These are phyloP conservation scores for Anthostomella pinea DNA, from an alignment of 2,329 filamentous ascomycete genomes.

Conservation along the genomic window DNA sequence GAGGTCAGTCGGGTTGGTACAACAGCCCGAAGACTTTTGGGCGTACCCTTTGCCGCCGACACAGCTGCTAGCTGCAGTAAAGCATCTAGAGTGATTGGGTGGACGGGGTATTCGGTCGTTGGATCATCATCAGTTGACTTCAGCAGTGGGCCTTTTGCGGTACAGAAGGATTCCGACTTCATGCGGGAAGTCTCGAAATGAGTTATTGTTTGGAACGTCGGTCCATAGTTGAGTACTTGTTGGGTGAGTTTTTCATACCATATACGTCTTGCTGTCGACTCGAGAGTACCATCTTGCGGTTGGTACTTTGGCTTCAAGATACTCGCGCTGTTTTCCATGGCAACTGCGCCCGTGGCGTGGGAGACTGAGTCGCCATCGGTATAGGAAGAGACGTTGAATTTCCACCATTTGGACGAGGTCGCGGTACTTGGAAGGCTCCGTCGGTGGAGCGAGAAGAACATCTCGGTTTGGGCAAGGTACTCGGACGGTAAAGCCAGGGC, in stretches of 20 bases:
- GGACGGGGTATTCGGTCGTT: slow-evolving; percentile 1
- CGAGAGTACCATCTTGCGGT: neutral
- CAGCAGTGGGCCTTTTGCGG: slow-evolving; percentile 9
- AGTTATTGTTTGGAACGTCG: slow-evolving; percentile 9
- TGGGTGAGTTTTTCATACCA: slow-evolving; percentile 15
- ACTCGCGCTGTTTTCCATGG: neutral
- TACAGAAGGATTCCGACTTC: neutral
- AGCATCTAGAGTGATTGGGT: slow-evolving; percentile 12
- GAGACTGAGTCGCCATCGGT: neutral
- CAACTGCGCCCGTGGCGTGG: slow-evolving; percentile 9
- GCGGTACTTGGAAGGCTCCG: slow-evolving; percentile 2
- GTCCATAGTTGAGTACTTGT: slow-evolving; percentile 12
- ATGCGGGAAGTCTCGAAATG: slow-evolving; percentile 6
- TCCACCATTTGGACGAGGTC: slow-evolving; percentile 8
- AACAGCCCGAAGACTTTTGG: slow-evolving; percentile 4
- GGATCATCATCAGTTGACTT: neutral
- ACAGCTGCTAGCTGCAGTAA: slow-evolving; percentile 5
- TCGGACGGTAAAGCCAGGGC: slow-evolving; percentile 4
- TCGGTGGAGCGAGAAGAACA: slow-evolving; percentile 5
- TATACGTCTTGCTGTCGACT: slow-evolving; percentile 8
- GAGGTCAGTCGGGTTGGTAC: slow-evolving; percentile 9
- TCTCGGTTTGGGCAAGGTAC: slow-evolving; percentile 1
- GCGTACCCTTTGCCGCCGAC: slow-evolving; percentile 3
- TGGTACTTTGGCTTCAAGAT: neutral
- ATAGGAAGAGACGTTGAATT: slow-evolving; percentile 7